phyloP scores from a whole-genome alignment of 441 rosid genomes.

The Corymbia calophylla region DNA sequence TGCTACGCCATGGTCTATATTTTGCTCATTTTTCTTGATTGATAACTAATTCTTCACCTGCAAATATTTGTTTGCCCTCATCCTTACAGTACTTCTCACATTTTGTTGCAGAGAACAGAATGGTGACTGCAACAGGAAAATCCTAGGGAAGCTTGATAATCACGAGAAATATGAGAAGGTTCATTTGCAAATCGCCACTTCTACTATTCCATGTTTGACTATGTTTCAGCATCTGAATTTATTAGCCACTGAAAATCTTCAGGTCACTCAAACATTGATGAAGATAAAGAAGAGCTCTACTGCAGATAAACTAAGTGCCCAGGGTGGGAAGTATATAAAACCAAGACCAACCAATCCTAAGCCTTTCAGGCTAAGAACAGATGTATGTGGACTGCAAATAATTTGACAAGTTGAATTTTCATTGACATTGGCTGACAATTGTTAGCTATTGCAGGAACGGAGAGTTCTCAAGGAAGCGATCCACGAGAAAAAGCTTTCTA shows the following conservation, averaged over 20 bases:
- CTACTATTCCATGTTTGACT: not conserved
- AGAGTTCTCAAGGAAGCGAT: constrained; percentile 65
- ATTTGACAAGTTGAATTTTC: not conserved
- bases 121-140: constrained; percentile 14
- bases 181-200: not conserved
- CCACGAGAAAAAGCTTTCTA: constrained; percentile 45
- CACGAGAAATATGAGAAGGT: constrained; percentile 30
- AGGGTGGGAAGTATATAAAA: constrained; percentile 38
- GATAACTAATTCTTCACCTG: not conserved
- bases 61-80: not conserved
- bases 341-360: constrained; percentile 82
- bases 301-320: constrained; percentile 8
- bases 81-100: not conserved
- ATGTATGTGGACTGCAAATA: constrained; percentile 37
- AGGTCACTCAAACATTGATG: constrained; percentile 25
- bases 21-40: not conserved
- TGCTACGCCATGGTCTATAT: not conserved
- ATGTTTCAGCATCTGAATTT: not conserved
- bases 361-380: constrained; percentile 86
- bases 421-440: not conserved
- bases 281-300: constrained; percentile 33
- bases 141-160: constrained; percentile 29
- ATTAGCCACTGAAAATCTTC: constrained; percentile 1
- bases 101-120: constrained; percentile 27
- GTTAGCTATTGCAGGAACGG: constrained; percentile 42